Percentiles rank a stretch among this genome's conserved stretches.
These are phyloP conservation scores for Plasmodiophora brassicae DNA, from an alignment of 208 protist species.

Conservation along the genomic window DNA sequence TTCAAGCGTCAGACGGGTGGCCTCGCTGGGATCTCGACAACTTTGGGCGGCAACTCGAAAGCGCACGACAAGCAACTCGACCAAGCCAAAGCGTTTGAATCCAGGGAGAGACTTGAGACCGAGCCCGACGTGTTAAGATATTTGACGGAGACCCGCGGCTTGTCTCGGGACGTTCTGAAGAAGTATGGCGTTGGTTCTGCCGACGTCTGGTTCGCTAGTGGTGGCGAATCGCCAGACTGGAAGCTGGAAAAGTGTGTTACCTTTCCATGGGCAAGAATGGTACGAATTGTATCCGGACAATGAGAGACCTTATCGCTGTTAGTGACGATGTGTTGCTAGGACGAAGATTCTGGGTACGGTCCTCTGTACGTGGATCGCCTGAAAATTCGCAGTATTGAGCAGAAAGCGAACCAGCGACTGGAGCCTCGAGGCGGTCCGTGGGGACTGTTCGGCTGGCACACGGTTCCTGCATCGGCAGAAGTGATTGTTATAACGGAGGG, in stretches of 20 bases:
- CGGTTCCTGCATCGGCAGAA: slow-evolving; percentile 43
- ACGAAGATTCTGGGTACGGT: background rate
- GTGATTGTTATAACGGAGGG: slow-evolving; percentile 61
- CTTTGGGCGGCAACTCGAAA: background rate
- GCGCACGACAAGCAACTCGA: background rate
- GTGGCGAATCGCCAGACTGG: background rate
- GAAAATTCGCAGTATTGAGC: background rate
- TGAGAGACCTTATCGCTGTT: background rate
- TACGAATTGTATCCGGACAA: background rate
- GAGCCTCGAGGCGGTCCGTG: slow-evolving; percentile 41
- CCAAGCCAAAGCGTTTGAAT: background rate
- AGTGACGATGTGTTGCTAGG: background rate
- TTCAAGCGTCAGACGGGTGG: background rate
- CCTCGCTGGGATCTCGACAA: background rate
- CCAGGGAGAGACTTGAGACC: background rate
- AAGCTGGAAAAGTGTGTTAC: background rate
- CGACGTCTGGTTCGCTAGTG: background rate
- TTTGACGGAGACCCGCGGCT: background rate
- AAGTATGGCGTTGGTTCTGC: slow-evolving; percentile 6
- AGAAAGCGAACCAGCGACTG: slow-evolving; percentile 18
- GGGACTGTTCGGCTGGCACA: slow-evolving; percentile 65
- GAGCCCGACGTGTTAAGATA: background rate
- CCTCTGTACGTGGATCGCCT: background rate
- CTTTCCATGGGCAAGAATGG: background rate
- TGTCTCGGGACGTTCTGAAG: background rate